Conservation (phyloP, 2,329 filamentous ascomycete species). For the Fonsecaea nubica region DNA sequence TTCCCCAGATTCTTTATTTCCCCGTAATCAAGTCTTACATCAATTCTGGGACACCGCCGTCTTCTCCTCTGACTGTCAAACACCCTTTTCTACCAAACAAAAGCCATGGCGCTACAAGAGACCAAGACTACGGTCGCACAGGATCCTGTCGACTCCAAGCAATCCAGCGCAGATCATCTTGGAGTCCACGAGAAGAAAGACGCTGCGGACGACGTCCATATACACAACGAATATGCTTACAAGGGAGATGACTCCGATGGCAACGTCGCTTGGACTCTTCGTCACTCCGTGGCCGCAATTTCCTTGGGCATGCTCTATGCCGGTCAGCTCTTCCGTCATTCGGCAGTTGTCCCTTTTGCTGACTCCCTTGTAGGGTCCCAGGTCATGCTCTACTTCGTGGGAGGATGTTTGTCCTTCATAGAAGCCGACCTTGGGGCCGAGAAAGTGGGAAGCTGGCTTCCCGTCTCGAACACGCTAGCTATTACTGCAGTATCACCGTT, state of each 20-base stretch:
- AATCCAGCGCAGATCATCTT: not conserved
- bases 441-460: conserved; percentile 19
- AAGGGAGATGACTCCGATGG: conserved; percentile 26
- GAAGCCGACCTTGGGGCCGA: conserved; percentile 12
- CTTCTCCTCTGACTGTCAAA: not conserved
- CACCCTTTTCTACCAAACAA: not conserved
- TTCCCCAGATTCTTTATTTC: not conserved
- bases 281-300: conserved; percentile 2
- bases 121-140: not conserved
- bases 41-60: not conserved
- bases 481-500: conserved; percentile 28
- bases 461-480: conserved; percentile 23
- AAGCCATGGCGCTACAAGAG: not conserved
- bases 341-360: not conserved
- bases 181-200: not conserved
- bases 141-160: not conserved
- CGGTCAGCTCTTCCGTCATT: not conserved
- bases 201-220: conserved; percentile 6
- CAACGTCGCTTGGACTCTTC: conserved; percentile 10
- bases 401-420: conserved; percentile 27
- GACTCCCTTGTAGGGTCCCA: conserved; percentile 19
- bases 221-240: conserved; percentile 13
- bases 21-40: not conserved
- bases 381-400: conserved; percentile 26
- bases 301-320: conserved; percentile 7